Percentiles rank a stretch among this genome's conserved stretches.
Conservation (phyloP, 768 basidiomycete genomes). For the Lepiota subincarnata region DNA sequence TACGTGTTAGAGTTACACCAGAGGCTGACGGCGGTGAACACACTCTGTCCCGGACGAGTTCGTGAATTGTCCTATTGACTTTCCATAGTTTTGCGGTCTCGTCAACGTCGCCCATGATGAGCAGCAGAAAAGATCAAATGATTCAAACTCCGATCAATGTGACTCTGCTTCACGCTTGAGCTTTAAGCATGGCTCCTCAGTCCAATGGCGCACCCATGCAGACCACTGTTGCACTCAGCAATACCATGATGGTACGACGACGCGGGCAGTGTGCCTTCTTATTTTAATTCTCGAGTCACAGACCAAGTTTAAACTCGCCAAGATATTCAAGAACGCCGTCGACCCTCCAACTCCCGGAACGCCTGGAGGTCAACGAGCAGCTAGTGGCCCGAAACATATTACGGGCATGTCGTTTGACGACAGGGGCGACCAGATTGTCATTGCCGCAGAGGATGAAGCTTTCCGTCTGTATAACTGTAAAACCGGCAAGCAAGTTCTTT, state of each 20-base stretch:
- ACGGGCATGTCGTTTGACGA: conserved; percentile 92
- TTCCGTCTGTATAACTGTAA: conserved; percentile 87
- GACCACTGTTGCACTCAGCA: conserved; percentile 41
- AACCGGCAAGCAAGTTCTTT: conserved; percentile 83
- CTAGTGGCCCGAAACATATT: conserved; percentile 62
- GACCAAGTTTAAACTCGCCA: conserved; percentile 81
- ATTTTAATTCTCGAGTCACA: conserved; percentile 24
- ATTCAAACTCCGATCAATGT: conserved; percentile 55
- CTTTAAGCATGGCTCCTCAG: background rate
- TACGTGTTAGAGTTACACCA: conserved; percentile 22
- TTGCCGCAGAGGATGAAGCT: conserved; percentile 88
- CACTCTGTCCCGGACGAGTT: conserved; percentile 93
- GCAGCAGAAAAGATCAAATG: conserved; percentile 14
- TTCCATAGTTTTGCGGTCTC: conserved; percentile 91
- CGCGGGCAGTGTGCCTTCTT: background rate
- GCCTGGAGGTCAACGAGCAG: conserved; percentile 32
- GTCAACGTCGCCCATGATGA: conserved; percentile 65
- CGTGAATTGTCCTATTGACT: conserved; percentile 93
- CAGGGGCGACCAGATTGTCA: conserved; percentile 80
- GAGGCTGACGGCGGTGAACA: conserved; percentile 21
- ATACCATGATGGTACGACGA: conserved; percentile 45
- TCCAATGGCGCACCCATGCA: conserved; percentile 10
- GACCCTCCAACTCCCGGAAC: conserved; percentile 49
- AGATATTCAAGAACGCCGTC: conserved; percentile 79
- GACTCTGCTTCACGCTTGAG: conserved; percentile 12